Conservation (phyloP, 371 early-diverging fungal species). For the Mortierella sp. region DNA sequence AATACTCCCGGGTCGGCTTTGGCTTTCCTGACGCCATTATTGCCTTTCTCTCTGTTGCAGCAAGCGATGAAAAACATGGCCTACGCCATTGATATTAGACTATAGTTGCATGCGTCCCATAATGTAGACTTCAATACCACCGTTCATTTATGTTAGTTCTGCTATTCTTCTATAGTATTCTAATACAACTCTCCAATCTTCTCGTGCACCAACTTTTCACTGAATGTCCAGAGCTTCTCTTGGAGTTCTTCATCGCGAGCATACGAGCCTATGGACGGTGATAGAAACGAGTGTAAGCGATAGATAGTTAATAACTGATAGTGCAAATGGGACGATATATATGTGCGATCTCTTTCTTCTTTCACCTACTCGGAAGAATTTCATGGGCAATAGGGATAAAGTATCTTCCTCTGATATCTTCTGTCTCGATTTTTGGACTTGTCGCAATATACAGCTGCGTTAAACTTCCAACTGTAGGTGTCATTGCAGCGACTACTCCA, state of each 20-base stretch:
- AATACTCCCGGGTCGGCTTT: too few species aligned
- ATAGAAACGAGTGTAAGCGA: background rate
- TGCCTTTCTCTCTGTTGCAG: too few species aligned
- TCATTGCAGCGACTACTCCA: background rate
- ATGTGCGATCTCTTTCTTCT: too few species aligned
- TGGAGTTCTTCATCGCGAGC: slow-evolving; percentile 19
- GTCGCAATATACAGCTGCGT: slow-evolving; percentile 73
- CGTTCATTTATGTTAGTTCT: too few species aligned
- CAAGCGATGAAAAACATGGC: too few species aligned
- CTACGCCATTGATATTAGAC: too few species aligned
- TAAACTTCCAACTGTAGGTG: slow-evolving; percentile 60
- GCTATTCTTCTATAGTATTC: too few species aligned
- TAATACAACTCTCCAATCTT: slow-evolving; percentile 21
- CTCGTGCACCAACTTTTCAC: slow-evolving; percentile 41
- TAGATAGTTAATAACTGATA: background rate
- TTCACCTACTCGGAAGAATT: background rate
- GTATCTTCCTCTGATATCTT: slow-evolving; percentile 28
- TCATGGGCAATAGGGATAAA: slow-evolving; percentile 43
- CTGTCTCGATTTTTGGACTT: slow-evolving; percentile 58
- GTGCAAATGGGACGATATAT: too few species aligned
- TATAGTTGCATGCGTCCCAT: too few species aligned
- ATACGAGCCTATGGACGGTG: background rate
- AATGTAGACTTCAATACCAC: too few species aligned
- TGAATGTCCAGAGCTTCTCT: slow-evolving; percentile 15
- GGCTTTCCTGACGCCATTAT: too few species aligned